Base-by-base conservation (phyloP, 2,329 filamentous ascomycete genomes). In the Pseudogymnoascus sp. region DNA sequence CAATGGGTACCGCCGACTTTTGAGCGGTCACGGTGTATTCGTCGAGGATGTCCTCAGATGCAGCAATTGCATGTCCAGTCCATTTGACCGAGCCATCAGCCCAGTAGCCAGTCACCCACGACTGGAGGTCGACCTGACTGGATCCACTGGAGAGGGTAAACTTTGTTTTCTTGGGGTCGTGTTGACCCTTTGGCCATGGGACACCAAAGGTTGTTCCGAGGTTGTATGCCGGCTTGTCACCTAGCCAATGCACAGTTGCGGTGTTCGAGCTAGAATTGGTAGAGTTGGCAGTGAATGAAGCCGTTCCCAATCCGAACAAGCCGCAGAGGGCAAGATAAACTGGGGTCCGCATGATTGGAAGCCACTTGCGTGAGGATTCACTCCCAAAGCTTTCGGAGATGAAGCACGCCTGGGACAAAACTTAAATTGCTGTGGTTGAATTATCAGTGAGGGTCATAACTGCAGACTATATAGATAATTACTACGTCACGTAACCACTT, bases 81-180 rank as follows among this genome's bases (percentile, higher is more conserved):
- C 84, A 86, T 68, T 86, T 86, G 62, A 85, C 76, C 0, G 83
- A 84, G 26, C 80, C 81, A 71, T 86, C 84, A 1, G 79, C 77
- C 84, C 83, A 86, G 69, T 82, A 83, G 0, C 79, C 82, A 0
- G 80, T 85, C 2, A 78, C 74, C 83, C 83, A 86, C 0, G 82
- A 82, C 65, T 85, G 79, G 6, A 82, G 70, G 6, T 64, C 61
- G 16, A 64, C n/a, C 38, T 64, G 10, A 7, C 19, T 56, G 29
- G 50, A 56, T 56, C 50, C 37, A 10, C 38, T 37, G 60, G 67
- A 65, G 47, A 59, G 53, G 16, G 62, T 63, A 33, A 67, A 69
- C n/a, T 50, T 64, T 14, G 66, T 68, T 56, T 50, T 61, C 6
- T 61, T 53, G 2, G 65, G 35, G n/a, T 63, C 40, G 40, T 64